A percentile compares a stretch with the other conserved stretches of the same genome.
Evolutionary conservation across 768 basidiomycete species (phyloP).

Genomic region (Leccinum rimulosum): DNA sequence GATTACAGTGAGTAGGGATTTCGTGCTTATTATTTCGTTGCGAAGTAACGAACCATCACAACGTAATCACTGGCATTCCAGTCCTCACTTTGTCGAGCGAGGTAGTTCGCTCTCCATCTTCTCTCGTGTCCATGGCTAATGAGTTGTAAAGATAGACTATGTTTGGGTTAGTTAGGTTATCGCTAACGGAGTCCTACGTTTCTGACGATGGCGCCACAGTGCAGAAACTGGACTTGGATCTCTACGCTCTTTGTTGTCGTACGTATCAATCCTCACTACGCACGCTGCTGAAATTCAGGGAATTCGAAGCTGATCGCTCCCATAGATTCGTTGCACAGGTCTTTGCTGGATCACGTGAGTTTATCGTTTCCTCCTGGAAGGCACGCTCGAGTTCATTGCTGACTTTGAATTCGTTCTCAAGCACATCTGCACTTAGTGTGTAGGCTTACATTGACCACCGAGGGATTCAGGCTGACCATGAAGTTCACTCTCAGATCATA

Average conservation of each 20-base stretch:
- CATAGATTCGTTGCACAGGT: slow-evolving; percentile 17
- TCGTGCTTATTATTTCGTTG: neutral
- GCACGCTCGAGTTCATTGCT: neutral
- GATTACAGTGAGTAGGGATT: slow-evolving; percentile 8
- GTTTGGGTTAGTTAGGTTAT: slow-evolving; percentile 8
- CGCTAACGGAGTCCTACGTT: neutral
- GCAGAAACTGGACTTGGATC: slow-evolving; percentile 13
- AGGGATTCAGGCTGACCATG: neutral
- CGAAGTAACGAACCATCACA: neutral
- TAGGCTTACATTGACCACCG: neutral
- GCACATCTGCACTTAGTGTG: slow-evolving; percentile 3
- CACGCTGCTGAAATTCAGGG: neutral
- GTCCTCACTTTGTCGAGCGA: slow-evolving; percentile 17
- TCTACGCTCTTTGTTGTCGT: slow-evolving; percentile 17
- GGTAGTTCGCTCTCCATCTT: neutral
- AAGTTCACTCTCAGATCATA: neutral
- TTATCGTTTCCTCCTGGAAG: too few relatives aligned
- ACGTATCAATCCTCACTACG: neutral
- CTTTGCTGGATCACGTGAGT: slow-evolving; percentile 13
- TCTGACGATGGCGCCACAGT: slow-evolving; percentile 1
- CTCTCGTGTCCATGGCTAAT: neutral
- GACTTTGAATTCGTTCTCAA: neutral
- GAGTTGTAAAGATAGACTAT: slow-evolving; percentile 6
- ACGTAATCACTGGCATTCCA: neutral
- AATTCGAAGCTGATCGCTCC: neutral